phyloP scores from a whole-genome alignment of 2,329 filamentous ascomycete species.

The Epichloe sibirici region DNA sequence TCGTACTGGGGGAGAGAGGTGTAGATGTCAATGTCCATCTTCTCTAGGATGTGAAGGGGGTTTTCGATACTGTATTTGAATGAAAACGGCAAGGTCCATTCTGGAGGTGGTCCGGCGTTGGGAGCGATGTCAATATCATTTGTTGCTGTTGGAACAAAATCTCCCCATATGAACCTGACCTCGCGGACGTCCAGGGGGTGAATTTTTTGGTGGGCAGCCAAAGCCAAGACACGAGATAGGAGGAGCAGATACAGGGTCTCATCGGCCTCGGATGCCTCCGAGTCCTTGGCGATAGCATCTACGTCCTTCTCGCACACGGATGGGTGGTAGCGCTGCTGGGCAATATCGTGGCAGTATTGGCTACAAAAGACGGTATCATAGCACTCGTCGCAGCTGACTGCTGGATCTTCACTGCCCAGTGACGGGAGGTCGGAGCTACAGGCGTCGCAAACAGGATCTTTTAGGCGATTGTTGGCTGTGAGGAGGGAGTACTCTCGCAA shows the following conservation, averaged over 20 bases:
- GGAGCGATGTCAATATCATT: constrained; percentile 43
- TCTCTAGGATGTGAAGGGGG: constrained; percentile 67
- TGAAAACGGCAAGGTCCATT: constrained; percentile 63
- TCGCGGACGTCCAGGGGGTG: constrained; percentile 53
- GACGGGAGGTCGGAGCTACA: constrained; percentile 65
- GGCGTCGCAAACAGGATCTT: constrained; percentile 80
- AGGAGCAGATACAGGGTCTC: constrained; percentile 52
- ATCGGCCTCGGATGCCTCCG: constrained; percentile 45
- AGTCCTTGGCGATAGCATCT: constrained; percentile 53
- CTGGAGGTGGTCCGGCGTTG: constrained; percentile 43
- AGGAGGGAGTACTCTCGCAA: constrained; percentile 75
- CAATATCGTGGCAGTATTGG: constrained; percentile 43
- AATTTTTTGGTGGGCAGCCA: constrained; percentile 45
- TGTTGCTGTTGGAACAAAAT: constrained; percentile 41
- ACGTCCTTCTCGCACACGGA: constrained; percentile 55
- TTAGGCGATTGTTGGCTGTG: constrained; percentile 78
- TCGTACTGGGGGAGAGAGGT: constrained; percentile 47
- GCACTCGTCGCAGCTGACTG: constrained; percentile 47
- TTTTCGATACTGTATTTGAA: constrained; percentile 64
- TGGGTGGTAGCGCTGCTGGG: constrained; percentile 49
- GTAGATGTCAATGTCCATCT: constrained; percentile 75
- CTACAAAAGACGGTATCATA: constrained; percentile 56
- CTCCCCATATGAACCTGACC: constrained; percentile 58
- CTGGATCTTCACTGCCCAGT: constrained; percentile 32
- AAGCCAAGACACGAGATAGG: constrained; percentile 49